A percentile compares a stretch with the other conserved stretches of the same genome.
Evolutionary conservation across 768 basidiomycete genomes (phyloP).

Genomic region (Amanita subjunquillea): DNA sequence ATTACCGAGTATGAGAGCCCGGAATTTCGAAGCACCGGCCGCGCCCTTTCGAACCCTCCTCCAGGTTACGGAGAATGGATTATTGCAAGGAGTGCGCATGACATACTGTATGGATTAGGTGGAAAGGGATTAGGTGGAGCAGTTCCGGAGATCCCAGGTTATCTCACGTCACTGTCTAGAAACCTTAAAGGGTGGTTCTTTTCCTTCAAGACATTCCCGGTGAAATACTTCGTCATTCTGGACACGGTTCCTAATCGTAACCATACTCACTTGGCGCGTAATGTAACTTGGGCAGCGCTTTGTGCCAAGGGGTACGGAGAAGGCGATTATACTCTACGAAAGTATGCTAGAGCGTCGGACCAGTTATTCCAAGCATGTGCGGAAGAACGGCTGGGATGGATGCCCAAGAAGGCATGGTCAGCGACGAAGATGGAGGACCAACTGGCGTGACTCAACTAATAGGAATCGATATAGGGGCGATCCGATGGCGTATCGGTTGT

Average conservation of each 20-base stretch:
- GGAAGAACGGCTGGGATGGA: constrained; percentile 2
- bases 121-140: not conserved
- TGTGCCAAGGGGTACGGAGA: constrained; percentile 15
- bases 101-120: not conserved
- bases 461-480: too few species aligned
- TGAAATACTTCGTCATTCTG: constrained; percentile 21
- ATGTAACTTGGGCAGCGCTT: constrained; percentile 20
- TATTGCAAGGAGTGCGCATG: not conserved
- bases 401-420: not conserved
- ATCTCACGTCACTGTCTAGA: not conserved
- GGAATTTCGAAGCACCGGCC: not conserved
- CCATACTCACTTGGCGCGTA: constrained; percentile 6
- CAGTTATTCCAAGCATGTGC: constrained; percentile 9
- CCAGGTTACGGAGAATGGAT: not conserved
- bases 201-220: constrained; percentile 18
- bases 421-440: not conserved
- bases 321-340: constrained; percentile 8
- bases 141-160: not conserved
- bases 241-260: constrained; percentile 11
- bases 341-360: constrained; percentile 8
- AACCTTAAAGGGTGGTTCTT: constrained; percentile 14
- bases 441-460: too few species aligned
- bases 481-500: too few species aligned
- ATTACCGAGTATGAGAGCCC: not conserved
- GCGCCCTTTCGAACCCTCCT: not conserved